These are phyloP conservation scores for Russula olivacea DNA, from an alignment of 768 basidiomycete species.

Conservation along the genomic window DNA sequence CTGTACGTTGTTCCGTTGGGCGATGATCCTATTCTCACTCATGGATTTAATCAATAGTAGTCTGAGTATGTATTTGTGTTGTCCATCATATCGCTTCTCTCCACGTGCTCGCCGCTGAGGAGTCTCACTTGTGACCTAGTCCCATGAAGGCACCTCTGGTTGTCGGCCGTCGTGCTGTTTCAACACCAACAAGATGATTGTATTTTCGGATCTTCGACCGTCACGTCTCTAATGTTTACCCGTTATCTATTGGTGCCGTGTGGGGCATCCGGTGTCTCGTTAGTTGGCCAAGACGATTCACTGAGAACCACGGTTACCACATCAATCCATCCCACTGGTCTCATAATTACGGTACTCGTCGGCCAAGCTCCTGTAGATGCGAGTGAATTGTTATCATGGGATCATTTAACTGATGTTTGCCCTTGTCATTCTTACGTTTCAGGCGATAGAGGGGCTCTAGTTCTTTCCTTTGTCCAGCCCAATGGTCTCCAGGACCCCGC, in stretches of 20 bases:
- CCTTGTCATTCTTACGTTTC: neutral
- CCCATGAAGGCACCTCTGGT: neutral
- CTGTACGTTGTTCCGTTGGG: neutral
- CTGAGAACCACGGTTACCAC: neutral
- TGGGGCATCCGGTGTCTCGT: neutral
- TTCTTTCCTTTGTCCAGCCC: neutral
- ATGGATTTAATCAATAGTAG: neutral
- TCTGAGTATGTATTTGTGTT: no score
- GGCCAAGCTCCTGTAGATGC: neutral
- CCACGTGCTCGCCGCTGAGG: constrained; percentile 22
- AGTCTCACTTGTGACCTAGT: neutral
- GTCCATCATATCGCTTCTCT: neutral
- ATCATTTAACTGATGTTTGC: neutral
- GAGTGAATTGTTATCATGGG: neutral
- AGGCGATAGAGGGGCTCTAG: neutral
- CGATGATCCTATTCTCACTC: neutral
- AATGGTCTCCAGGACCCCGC: neutral
- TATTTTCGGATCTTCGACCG: neutral
- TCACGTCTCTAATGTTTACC: neutral
- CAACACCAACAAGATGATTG: neutral
- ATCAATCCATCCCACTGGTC: neutral
- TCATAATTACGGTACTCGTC: neutral
- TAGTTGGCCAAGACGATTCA: neutral
- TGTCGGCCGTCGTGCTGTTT: neutral
- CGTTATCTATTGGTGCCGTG: neutral